Conservation (phyloP, 441 rosid species). For the Arabidopsis lyrata region DNA sequence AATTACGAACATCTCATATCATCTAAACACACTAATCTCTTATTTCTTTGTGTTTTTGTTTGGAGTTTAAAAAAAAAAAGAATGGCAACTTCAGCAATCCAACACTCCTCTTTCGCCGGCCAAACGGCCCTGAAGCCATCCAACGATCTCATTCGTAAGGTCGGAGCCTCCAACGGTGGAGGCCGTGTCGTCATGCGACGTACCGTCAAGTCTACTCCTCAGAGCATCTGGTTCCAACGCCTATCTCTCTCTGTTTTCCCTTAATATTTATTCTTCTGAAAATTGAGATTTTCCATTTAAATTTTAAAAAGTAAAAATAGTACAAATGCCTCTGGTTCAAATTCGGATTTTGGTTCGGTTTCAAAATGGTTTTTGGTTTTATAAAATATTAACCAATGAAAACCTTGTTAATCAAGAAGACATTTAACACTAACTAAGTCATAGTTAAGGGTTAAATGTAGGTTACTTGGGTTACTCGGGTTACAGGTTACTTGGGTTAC, state of each 20-base stretch:
- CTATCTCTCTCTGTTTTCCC: neutral
- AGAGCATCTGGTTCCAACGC: slow-evolving; percentile 76
- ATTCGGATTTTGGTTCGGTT: too few species aligned
- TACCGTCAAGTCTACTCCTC: slow-evolving; percentile 80
- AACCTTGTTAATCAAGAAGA: neutral
- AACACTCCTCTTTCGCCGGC: slow-evolving; percentile 42
- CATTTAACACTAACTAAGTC: too few species aligned
- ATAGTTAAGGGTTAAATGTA: too few species aligned
- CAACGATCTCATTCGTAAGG: slow-evolving; percentile 41
- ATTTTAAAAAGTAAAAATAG: too few species aligned
- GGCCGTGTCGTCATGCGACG: slow-evolving; percentile 83
- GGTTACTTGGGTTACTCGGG: too few species aligned
- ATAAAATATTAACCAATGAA: neutral
- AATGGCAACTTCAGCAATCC: slow-evolving; percentile 44
- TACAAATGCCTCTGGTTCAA: too few species aligned
- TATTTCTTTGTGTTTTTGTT: neutral
- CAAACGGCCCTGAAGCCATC: slow-evolving; percentile 40
- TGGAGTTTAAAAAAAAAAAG: neutral
- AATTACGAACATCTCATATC: slow-evolving; percentile 7
- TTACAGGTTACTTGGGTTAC: too few species aligned
- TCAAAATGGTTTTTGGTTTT: too few species aligned
- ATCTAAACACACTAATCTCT: neutral
- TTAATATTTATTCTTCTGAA: neutral
- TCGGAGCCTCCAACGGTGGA: slow-evolving; percentile 43
- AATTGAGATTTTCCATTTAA: neutral